These are phyloP conservation scores for Cladophialophora carrionii DNA, from an alignment of 2,329 filamentous ascomycete genomes.

Conservation along the genomic window DNA sequence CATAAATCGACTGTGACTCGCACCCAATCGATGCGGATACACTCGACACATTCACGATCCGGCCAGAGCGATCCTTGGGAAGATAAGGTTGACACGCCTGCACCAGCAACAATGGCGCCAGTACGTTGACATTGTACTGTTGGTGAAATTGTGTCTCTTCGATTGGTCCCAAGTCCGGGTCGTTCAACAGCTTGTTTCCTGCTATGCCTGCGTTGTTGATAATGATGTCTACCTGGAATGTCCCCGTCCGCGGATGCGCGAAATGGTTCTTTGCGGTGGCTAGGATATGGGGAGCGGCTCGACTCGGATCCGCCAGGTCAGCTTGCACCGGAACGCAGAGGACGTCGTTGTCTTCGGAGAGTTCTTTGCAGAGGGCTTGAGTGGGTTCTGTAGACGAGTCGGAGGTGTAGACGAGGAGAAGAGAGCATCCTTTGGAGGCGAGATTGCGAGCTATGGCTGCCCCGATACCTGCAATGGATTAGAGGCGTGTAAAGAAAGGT, in stretches of 20 bases:
- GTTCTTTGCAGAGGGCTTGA: conserved; percentile 58
- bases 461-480: conserved; percentile 67
- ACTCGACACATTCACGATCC: conserved; percentile 62
- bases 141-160: conserved; percentile 57
- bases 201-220: conserved; percentile 49
- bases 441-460: conserved; percentile 69
- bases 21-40: conserved; percentile 60
- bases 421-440: conserved; percentile 70
- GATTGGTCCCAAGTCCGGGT: conserved; percentile 49
- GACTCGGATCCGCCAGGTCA: conserved; percentile 67
- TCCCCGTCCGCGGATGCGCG: conserved; percentile 53
- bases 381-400: conserved; percentile 60
- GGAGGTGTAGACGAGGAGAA: conserved; percentile 74
- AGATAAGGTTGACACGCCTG: conserved; percentile 60
- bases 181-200: conserved; percentile 60
- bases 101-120: conserved; percentile 60
- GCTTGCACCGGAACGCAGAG: conserved; percentile 66
- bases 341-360: conserved; percentile 62
- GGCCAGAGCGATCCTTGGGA: conserved; percentile 60
- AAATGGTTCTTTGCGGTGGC: conserved; percentile 63
- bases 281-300: conserved; percentile 62
- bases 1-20: conserved; percentile 60
- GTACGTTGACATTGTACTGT: conserved; percentile 63
- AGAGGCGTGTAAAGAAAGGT: neutral
- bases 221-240: conserved; percentile 47